Base-by-base conservation (phyloP, 2,329 filamentous ascomycete genomes). In the Dactylellina cionopaga region DNA sequence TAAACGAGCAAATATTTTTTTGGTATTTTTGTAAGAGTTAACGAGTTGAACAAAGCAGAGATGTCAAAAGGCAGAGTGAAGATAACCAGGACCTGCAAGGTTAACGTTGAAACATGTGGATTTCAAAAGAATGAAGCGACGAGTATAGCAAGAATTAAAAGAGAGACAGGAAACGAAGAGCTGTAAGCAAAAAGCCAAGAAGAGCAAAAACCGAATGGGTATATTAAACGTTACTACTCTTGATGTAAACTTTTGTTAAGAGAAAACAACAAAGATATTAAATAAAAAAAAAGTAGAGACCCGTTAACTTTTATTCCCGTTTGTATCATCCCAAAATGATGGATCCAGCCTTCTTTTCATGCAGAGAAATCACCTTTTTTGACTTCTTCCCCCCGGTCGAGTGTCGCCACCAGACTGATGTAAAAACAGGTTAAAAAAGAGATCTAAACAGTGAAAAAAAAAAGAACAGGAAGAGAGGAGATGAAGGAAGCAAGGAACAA, bases 161-260 rank as follows among this genome's bases (percentile, higher is more conserved):
- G 58, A 59, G 37, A 49, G 44, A 54, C 66, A 46, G 33, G 35
- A 59, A 46, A 44, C 19, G 24, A 39, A 37, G 15, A 60, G n/a
- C 6, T 3, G 17, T 15, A 41, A 37, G 52, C 24, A 52, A 68
- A 52, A 24, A 65, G 29, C 35, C 27, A 35, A 52, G 49, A 7
- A 2, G 54, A 47, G 2, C 33, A 62, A 51, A 69, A 55, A 62
- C 56, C 41, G 58, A 63, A 44, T 64, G 58, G 66, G 66, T 64
- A 64, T 64, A 71, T 71, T 71, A 71, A 64, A 71, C 66, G 58
- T 71, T 71, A 59, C 58, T 71, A 71, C 41, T 71, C 66, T 71
- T 71, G 58, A 63, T 63, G 51, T 44, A 46, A 64, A 64, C 52
- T 71, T 71, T 71, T 44, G 58, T 24, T 37, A 55, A 56, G 33